Percentiles rank a stretch among this genome's conserved stretches.
phyloP scores from a whole-genome alignment of 768 basidiomycete genomes.

The Tylopilus subfusipes region DNA sequence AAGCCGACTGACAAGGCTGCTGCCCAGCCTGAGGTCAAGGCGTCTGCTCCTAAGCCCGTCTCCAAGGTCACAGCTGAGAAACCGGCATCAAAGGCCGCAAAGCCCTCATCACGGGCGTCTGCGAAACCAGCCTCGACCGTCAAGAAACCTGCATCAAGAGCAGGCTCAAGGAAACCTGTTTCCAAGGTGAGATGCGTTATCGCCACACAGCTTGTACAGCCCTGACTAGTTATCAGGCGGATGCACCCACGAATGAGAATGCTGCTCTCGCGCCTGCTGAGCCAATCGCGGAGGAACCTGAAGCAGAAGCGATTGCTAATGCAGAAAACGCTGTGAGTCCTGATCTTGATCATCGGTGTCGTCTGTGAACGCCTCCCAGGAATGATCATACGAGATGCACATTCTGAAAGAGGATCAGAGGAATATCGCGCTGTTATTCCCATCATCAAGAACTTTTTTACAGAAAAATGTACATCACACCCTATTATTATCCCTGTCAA shows the following conservation, averaged over 20 bases:
- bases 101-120: conserved; percentile 39
- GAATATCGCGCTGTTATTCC: conserved; percentile 14
- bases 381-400: conserved; percentile 18
- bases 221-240: conserved; percentile 24
- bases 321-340: conserved; percentile 31
- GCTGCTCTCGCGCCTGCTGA: conserved; percentile 38
- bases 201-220: neutral
- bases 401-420: conserved; percentile 11
- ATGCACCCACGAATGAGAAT: conserved; percentile 36
- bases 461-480: conserved; percentile 34
- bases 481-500: conserved; percentile 34
- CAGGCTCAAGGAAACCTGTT: conserved; percentile 59
- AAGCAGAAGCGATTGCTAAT: conserved; percentile 41
- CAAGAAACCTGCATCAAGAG: conserved; percentile 56
- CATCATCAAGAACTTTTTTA: conserved; percentile 14
- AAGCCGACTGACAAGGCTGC: conserved; percentile 26
- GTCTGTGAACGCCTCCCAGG: conserved; percentile 9
- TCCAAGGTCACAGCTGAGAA: conserved; percentile 36
- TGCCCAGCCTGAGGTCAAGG: conserved; percentile 36
- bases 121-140: conserved; percentile 43
- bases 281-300: conserved; percentile 57
- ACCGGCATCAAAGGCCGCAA: conserved; percentile 40
- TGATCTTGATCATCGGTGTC: neutral
- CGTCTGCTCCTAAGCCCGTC: conserved; percentile 26
- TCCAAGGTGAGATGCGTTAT: conserved; percentile 45